Base-by-base conservation (phyloP, 2,329 filamentous ascomycete species). In the Colletotrichum phormii region DNA sequence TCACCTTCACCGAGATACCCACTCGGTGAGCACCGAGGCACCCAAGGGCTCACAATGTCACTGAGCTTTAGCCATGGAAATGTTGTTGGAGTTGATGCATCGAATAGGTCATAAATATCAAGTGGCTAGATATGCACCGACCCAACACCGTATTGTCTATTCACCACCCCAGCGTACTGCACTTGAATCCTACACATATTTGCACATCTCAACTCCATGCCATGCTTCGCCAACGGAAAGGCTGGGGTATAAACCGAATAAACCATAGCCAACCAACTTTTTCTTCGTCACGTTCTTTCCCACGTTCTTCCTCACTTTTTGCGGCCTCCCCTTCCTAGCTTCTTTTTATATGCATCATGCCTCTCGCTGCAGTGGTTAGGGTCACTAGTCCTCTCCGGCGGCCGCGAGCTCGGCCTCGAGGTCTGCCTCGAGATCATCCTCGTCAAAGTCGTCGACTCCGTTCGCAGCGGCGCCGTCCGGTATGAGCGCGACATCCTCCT, bases 401-500 rank as follows among this genome's bases (percentile, higher is more conserved):
- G 89, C 90, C 77, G 91, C 83, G 79, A 93, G 84, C 76, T 92
- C 90, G 49, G 89, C 88, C 80, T 92, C 91, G 62, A 92, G 81
- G 76, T 91, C 90, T 31, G 86, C 88, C 77, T 89, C 89, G 35
- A 89, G 80, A 75, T 89, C 86, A 66, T 88, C 88, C 11, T 89
- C 87, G 57, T 86, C 85, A 63, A 85, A 81, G 54, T 85, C 85
- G n/a, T 81, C 80, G 8, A 80, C 79, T 53, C 80, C 79, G n/a
- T 80, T 79, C 8, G 61, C 42, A 6, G 58, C 59, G 75, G 71
- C 22, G 71, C 79, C 29, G 54, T 80, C 77, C 13, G 62, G 62
- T 7, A 59, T 51, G n/a, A 72, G 57, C 7, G 71, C 61, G 12
- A 61, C 54, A 63, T 85, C 85, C 35, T 82, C 83, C 31, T 85